A percentile compares a stretch with the other conserved stretches of the same genome.
phyloP scores from a whole-genome alignment of 306 rosid genomes.

The Ceratonia siliqua region DNA sequence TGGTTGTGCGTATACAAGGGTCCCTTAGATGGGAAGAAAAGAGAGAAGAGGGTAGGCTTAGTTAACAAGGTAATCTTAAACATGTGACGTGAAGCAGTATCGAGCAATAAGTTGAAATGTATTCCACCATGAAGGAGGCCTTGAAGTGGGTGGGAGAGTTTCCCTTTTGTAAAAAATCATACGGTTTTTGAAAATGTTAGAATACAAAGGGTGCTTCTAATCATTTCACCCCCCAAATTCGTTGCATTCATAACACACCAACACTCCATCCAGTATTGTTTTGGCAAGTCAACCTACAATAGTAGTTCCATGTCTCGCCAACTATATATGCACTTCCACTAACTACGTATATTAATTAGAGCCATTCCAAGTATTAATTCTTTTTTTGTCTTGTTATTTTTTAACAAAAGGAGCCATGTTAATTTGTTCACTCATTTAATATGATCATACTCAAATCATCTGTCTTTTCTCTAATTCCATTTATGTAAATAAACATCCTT shows the following conservation, averaged over 20 bases:
- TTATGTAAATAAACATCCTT: too few relatives aligned
- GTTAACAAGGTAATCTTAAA: conserved; percentile 29
- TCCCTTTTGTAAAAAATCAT: conserved; percentile 34
- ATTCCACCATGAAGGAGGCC: conserved; percentile 34
- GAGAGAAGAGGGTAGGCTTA: conserved; percentile 12
- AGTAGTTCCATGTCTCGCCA: conserved; percentile 17
- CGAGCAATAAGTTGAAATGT: conserved; percentile 12
- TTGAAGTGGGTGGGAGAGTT: conserved; percentile 28
- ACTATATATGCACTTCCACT: conserved; percentile 27
- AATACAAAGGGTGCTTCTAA: too few relatives aligned
- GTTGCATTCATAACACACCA: conserved; percentile 29
- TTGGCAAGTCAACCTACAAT: conserved; percentile 26
- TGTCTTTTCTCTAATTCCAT: too few relatives aligned
- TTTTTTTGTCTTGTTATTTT: background rate
- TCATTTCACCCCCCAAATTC: conserved; percentile 33
- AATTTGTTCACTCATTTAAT: too few relatives aligned
- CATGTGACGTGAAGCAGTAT: conserved; percentile 32
- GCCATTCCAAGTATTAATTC: background rate
- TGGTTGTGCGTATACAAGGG: conserved; percentile 27
- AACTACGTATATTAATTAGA: background rate
- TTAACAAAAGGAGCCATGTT: background rate
- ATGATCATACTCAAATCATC: too few relatives aligned
- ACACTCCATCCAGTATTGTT: background rate
- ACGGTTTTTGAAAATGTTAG: conserved; percentile 38
- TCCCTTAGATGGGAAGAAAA: conserved; percentile 50